phyloP scores from a whole-genome alignment of 1,139 yeast genomes.

The Yamadazyma friedrichii region DNA sequence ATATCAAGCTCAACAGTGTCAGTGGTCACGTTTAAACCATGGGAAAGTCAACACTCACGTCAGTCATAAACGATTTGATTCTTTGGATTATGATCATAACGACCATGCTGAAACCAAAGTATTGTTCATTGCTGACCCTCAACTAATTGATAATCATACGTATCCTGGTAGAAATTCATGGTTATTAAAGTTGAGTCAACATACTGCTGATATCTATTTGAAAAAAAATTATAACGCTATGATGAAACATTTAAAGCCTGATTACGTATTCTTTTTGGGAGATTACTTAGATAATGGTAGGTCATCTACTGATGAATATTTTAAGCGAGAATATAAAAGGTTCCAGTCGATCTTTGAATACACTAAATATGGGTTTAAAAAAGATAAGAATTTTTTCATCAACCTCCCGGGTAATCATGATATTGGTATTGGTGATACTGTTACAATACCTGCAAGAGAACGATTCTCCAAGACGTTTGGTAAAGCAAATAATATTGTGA shows the following conservation, averaged over 20 bases:
- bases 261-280: conserved; percentile 49
- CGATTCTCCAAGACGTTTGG: conserved; percentile 45
- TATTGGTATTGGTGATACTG: conserved; percentile 53
- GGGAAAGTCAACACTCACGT: conserved; percentile 10
- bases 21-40: conserved; percentile 22
- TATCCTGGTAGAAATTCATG: conserved; percentile 45
- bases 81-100: not conserved
- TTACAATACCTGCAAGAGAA: conserved; percentile 32
- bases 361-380: conserved; percentile 18
- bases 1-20: conserved; percentile 27
- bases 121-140: conserved; percentile 47
- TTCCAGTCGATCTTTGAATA: conserved; percentile 39
- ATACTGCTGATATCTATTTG: conserved; percentile 50
- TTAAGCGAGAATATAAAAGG: conserved; percentile 32
- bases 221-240: conserved; percentile 45
- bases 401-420: conserved; percentile 59
- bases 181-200: conserved; percentile 40
- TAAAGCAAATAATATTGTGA: conserved; percentile 28
- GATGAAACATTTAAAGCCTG: conserved; percentile 37
- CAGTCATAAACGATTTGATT: not conserved
- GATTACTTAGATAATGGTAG: conserved; percentile 57
- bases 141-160: conserved; percentile 46
- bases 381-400: conserved; percentile 27
- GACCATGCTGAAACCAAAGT: conserved; percentile 20
- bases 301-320: conserved; percentile 39